Evolutionary conservation across 345 rosid species (phyloP).

Genomic region (Pseudoturritis turrita): DNA sequence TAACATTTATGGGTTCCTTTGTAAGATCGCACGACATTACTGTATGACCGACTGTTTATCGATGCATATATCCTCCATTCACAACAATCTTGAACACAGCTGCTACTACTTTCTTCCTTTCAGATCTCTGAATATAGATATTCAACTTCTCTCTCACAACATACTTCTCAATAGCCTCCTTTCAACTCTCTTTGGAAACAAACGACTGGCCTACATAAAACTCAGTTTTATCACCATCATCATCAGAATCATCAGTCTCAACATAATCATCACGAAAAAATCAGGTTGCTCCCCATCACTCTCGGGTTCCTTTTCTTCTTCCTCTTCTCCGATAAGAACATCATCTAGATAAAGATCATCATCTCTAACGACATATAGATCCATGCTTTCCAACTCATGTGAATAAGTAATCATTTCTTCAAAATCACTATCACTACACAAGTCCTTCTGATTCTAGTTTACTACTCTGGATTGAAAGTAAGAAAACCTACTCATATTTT

Average conservation of each 20-base stretch:
- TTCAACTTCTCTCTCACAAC: neutral
- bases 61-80: neutral
- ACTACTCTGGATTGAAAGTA: too few relatives aligned
- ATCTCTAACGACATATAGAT: neutral
- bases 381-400: neutral
- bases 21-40: neutral
- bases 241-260: neutral
- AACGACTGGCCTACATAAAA: too few relatives aligned
- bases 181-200: neutral
- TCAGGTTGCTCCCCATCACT: neutral
- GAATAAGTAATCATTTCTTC: neutral
- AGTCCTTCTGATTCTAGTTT: too few relatives aligned
- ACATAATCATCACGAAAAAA: neutral
- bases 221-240: neutral
- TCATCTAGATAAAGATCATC: neutral
- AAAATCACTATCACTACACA: neutral
- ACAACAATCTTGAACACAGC: neutral
- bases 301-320: neutral
- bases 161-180: neutral
- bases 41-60: neutral
- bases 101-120: too few relatives aligned
- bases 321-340: neutral
- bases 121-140: neutral
- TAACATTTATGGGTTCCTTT: neutral
- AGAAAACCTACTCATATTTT: too few relatives aligned